A percentile compares a stretch with the other conserved stretches of the same genome.
These are phyloP conservation scores for Nidularia pulvinata DNA, from an alignment of 768 basidiomycete species.

Conservation along the genomic window DNA sequence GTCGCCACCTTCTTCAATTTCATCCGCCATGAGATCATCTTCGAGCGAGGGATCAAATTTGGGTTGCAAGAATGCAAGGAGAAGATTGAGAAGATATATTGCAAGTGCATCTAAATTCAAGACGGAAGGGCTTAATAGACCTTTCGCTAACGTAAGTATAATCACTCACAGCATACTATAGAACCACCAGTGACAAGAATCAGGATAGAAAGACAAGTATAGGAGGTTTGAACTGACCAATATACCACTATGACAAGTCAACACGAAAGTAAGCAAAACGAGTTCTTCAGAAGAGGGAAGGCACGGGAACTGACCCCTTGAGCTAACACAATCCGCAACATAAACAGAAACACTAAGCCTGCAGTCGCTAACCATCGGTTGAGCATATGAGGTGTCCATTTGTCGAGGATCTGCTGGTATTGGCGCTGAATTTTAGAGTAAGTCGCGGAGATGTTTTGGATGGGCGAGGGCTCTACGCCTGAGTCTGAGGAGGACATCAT, in stretches of 20 bases:
- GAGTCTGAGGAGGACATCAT: conserved; percentile 54
- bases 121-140: no score
- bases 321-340: conserved; percentile 81
- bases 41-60: conserved; percentile 97
- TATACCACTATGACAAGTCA: conserved; percentile 72
- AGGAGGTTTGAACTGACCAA: conserved; percentile 54
- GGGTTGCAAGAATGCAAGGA: conserved; percentile 97
- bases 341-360: conserved; percentile 72
- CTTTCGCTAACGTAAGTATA: no score
- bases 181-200: not conserved
- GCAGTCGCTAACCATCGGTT: conserved; percentile 86
- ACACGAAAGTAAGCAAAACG: conserved; percentile 5
- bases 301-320: conserved; percentile 73
- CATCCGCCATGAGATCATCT: conserved; percentile 91
- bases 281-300: not conserved
- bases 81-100: conserved; percentile 94
- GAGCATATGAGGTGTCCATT: conserved; percentile 87
- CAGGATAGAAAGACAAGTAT: not conserved
- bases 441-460: conserved; percentile 45
- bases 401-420: conserved; percentile 90
- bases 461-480: conserved; percentile 42
- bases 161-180: conserved; percentile 68
- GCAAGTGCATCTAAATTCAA: conserved; percentile 73
- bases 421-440: conserved; percentile 63
- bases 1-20: conserved; percentile 92